Evolutionary conservation across 1,139 yeast species (phyloP).

Genomic region (Suhomyces terraborum): DNA sequence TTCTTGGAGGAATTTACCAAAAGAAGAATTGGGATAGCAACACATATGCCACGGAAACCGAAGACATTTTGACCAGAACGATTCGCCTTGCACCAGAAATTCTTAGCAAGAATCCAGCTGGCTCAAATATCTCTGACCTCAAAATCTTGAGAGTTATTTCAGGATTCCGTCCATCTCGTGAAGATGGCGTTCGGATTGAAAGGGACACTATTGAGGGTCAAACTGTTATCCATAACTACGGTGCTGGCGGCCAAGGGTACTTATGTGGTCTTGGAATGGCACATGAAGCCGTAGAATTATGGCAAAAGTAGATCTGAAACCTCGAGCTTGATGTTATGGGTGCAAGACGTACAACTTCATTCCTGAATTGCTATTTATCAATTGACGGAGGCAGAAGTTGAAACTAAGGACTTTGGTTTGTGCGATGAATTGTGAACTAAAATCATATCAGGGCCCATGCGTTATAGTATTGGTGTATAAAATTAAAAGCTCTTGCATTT

Average conservation of each 20-base stretch:
- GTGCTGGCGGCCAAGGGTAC: slow-evolving; percentile 26
- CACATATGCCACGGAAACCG: slow-evolving; percentile 16
- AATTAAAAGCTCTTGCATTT: no score
- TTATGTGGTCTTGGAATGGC: slow-evolving; percentile 25
- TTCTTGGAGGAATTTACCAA: slow-evolving; percentile 23
- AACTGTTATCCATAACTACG: slow-evolving; percentile 21
- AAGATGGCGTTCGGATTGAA: slow-evolving; percentile 23
- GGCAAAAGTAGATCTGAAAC: neutral
- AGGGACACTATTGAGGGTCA: slow-evolving; percentile 13
- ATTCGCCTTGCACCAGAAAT: slow-evolving; percentile 17
- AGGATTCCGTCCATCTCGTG: slow-evolving; percentile 22
- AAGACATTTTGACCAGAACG: slow-evolving; percentile 18
- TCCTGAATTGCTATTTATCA: neutral
- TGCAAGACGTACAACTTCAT: neutral
- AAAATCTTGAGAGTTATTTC: slow-evolving; percentile 20
- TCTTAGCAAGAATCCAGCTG: slow-evolving; percentile 18
- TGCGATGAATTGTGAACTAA: no score
- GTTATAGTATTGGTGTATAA: no score
- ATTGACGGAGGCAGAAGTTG: no score
- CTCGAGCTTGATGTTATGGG: neutral
- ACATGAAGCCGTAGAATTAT: slow-evolving; percentile 13
- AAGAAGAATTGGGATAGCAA: slow-evolving; percentile 18
- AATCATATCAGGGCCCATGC: no score
- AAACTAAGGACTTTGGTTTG: no score
- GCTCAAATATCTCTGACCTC: slow-evolving; percentile 15